These are phyloP conservation scores for Russula sp. DNA, from an alignment of 768 basidiomycete genomes.

Conservation along the genomic window DNA sequence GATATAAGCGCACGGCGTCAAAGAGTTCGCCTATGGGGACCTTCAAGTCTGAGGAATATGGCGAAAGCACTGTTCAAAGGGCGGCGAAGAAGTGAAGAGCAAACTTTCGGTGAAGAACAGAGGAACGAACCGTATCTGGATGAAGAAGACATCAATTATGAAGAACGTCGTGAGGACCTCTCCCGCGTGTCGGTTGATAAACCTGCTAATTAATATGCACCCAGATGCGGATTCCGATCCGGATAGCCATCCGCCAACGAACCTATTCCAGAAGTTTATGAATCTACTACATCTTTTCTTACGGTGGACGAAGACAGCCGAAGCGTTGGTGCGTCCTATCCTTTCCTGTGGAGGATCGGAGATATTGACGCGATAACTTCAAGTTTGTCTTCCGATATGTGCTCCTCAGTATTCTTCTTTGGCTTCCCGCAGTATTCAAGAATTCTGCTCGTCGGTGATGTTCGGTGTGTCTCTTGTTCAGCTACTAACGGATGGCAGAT, in stretches of 20 bases:
- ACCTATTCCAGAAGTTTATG: constrained; percentile 43
- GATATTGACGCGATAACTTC: constrained; percentile 2
- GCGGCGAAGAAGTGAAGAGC: constrained; percentile 31
- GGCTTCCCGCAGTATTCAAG: constrained; percentile 49
- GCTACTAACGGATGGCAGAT: constrained; percentile 33
- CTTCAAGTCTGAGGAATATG: constrained; percentile 43
- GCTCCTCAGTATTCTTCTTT: constrained; percentile 48
- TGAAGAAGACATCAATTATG: constrained; percentile 30
- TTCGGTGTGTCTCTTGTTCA: not conserved
- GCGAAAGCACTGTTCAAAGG: constrained; percentile 34
- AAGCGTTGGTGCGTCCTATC: constrained; percentile 40
- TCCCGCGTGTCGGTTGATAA: not conserved
- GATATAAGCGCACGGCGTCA: constrained; percentile 41
- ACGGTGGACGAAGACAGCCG: constrained; percentile 44
- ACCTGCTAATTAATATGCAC: constrained; percentile 10
- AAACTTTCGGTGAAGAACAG: constrained; percentile 36
- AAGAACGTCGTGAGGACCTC: constrained; percentile 25
- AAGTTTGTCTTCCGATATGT: constrained; percentile 53
- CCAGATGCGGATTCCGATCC: constrained; percentile 41
- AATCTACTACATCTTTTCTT: constrained; percentile 38
- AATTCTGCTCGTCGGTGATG: constrained; percentile 43
- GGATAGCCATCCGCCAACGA: constrained; percentile 48
- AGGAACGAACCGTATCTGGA: constrained; percentile 32
- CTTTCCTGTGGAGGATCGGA: not conserved
- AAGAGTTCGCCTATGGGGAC: constrained; percentile 47